phyloP scores from a whole-genome alignment of 2,329 filamentous ascomycete species.

The Diaporthe ilicicola region DNA sequence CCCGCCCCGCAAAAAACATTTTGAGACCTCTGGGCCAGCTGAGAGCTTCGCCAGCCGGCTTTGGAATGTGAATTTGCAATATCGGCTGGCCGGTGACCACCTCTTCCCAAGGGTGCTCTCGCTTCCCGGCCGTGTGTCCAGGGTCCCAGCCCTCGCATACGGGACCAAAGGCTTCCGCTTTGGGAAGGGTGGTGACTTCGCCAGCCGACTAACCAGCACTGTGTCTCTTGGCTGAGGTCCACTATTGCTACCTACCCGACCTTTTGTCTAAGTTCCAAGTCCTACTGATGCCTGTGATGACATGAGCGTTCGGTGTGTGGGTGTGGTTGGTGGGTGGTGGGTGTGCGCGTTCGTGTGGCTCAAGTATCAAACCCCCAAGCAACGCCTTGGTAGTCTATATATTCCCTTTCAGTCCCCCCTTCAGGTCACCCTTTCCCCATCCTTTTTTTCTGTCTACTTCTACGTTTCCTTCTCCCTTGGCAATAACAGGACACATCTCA shows the following conservation, averaged over 20 bases:
- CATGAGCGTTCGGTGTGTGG: constrained; percentile 25
- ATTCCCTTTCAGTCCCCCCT: constrained; percentile 2
- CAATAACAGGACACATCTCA: not conserved
- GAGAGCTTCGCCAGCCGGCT: constrained; percentile 30
- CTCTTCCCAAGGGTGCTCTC: not conserved
- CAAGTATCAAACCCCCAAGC: constrained; percentile 14
- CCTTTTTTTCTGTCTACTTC: not conserved
- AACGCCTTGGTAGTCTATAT: constrained; percentile 19
- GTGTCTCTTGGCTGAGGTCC: constrained; percentile 28
- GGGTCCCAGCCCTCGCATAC: constrained; percentile 26
- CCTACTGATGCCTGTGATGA: constrained; percentile 28
- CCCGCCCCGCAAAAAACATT: constrained; percentile 24
- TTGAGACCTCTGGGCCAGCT: constrained; percentile 28
- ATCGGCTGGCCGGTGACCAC: constrained; percentile 32
- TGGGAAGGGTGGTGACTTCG: constrained; percentile 29
- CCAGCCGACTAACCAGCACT: constrained; percentile 23
- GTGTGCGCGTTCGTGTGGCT: constrained; percentile 31
- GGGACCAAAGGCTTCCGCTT: constrained; percentile 16
- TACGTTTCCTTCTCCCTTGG: constrained; percentile 14
- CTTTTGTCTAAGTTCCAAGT: constrained; percentile 11
- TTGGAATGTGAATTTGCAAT: constrained; percentile 32
- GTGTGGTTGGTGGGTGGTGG: constrained; percentile 8
- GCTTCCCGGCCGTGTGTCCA: constrained; percentile 2
- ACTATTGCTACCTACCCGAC: constrained; percentile 12
- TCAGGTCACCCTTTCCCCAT: not conserved